A percentile compares a stretch with the other conserved stretches of the same genome.
Evolutionary conservation across 257 asterid genomes (phyloP).

Genomic region (Paulownia fortunei): DNA sequence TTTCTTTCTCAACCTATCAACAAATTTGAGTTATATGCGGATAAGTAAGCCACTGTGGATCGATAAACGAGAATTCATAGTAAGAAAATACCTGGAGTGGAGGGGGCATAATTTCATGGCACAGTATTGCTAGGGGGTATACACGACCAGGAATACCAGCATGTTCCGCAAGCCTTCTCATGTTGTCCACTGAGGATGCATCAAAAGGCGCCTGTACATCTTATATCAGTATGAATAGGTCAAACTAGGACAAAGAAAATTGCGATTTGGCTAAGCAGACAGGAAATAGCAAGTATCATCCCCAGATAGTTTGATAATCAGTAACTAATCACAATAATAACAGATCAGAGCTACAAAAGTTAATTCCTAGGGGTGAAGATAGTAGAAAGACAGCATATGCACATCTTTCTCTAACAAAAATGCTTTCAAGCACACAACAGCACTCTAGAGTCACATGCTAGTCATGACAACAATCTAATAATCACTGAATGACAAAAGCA

Average conservation of each 20-base stretch:
- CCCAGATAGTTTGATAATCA: background rate
- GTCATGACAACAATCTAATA: background rate
- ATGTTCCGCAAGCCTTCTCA: constrained; percentile 75
- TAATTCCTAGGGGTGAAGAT: background rate
- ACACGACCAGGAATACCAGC: constrained; percentile 70
- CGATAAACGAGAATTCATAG: background rate
- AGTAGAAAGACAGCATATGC: background rate
- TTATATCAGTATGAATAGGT: constrained; percentile 19
- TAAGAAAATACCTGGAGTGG: constrained; percentile 57
- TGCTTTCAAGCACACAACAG: background rate
- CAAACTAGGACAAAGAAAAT: constrained; percentile 8
- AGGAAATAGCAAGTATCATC: background rate
- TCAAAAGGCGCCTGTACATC: constrained; percentile 71
- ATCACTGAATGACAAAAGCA: background rate
- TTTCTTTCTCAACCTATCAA: constrained; percentile 76
- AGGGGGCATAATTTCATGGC: constrained; percentile 82
- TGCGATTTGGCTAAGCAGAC: background rate
- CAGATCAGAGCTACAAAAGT: background rate
- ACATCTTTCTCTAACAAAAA: background rate
- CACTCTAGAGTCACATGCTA: background rate
- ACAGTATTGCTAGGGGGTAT: constrained; percentile 69
- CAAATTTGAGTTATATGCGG: constrained; percentile 17
- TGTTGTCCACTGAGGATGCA: constrained; percentile 64
- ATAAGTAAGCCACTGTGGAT: background rate
- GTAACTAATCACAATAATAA: background rate